Evolutionary conservation across 176 grass and related monocot genomes (phyloP).

Genomic region (Echinochloa phyllopogon): DNA sequence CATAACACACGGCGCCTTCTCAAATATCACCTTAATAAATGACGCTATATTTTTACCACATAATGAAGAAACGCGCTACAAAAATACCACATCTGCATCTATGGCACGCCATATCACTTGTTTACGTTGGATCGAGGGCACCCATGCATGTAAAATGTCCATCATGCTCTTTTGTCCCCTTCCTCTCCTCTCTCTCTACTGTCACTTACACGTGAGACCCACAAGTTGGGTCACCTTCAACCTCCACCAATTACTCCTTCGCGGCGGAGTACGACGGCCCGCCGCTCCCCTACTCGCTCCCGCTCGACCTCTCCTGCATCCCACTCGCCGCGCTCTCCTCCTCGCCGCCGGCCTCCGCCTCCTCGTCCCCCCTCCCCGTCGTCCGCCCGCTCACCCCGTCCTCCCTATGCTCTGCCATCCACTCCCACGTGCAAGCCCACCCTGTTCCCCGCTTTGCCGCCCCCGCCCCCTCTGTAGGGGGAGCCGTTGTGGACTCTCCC

Average conservation of each 20-base stretch:
- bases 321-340: conserved; percentile 69
- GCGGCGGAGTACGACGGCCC: conserved; percentile 91
- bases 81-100: too few relatives aligned
- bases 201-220: too few relatives aligned
- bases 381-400: conserved; percentile 77
- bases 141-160: too few relatives aligned
- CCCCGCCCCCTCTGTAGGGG: neutral
- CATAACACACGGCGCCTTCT: too few relatives aligned
- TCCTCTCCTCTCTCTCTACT: too few relatives aligned
- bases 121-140: too few relatives aligned
- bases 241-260: conserved; percentile 81
- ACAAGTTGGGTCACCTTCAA: too few relatives aligned
- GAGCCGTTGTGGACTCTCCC: conserved; percentile 51
- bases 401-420: conserved; percentile 47
- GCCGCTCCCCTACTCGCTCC: conserved; percentile 78
- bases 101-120: too few relatives aligned
- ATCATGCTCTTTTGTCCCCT: too few relatives aligned
- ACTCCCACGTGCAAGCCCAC: conserved; percentile 31
- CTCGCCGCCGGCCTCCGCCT: conserved; percentile 22
- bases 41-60: too few relatives aligned
- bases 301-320: conserved; percentile 84
- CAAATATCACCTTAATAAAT: too few relatives aligned
- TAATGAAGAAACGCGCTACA: too few relatives aligned
- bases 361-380: conserved; percentile 60
- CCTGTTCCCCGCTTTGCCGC: neutral